Percentiles rank a stretch among this genome's conserved stretches.
Conservation (phyloP, 1,284 basidiomycete species). For the Violaceomyces palustris region DNA sequence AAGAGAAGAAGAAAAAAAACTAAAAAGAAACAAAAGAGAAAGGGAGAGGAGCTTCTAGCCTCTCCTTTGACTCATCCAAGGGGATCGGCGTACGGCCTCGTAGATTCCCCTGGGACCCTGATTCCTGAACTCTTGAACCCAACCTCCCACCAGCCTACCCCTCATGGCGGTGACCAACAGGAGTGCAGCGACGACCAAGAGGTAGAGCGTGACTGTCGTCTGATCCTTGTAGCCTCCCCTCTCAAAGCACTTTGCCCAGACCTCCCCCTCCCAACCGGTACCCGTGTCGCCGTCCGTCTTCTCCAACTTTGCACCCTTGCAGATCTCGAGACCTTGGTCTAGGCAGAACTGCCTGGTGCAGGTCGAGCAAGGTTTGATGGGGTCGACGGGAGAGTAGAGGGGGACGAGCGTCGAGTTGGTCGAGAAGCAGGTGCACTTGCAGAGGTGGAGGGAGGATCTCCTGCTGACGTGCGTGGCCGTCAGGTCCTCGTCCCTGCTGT, state of each 20-base stretch:
- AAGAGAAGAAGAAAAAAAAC: no score
- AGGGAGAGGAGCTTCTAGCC: no score
- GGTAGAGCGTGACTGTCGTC: conserved; percentile 42
- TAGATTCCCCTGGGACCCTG: no score
- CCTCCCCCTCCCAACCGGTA: conserved; percentile 51
- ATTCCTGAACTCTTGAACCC: no score
- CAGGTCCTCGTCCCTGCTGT: neutral
- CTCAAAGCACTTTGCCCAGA: conserved; percentile 52
- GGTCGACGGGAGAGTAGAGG: conserved; percentile 32
- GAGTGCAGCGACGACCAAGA: conserved; percentile 28
- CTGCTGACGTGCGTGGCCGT: conserved; percentile 1
- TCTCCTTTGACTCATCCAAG: no score
- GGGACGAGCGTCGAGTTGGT: conserved; percentile 52
- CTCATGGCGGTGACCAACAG: conserved; percentile 11
- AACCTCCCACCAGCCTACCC: no score
- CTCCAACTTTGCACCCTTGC: conserved; percentile 45
- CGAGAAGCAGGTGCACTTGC: conserved; percentile 52
- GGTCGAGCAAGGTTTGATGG: conserved; percentile 42
- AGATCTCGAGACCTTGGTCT: conserved; percentile 42
- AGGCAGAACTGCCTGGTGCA: conserved; percentile 52
- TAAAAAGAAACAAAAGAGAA: no score
- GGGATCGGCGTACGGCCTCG: no score
- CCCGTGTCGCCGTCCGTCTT: conserved; percentile 48
- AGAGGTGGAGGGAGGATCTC: conserved; percentile 30
- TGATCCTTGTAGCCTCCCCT: conserved; percentile 47